phyloP scores from a whole-genome alignment of 352 stramenopile genomes.

The Pythium rhizo-oryzae region DNA sequence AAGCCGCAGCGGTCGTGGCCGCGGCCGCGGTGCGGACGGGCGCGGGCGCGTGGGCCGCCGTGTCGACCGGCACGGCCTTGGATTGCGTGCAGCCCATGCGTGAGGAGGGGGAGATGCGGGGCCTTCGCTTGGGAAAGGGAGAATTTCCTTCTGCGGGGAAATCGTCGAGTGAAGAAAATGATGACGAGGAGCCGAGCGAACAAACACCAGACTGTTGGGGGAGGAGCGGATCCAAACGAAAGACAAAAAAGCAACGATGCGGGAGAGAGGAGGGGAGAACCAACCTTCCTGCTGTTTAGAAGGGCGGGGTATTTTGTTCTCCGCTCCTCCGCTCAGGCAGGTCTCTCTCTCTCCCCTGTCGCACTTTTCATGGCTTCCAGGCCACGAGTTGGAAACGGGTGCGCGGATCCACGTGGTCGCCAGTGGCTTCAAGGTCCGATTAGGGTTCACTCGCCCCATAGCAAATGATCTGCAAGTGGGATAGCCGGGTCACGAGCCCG shows the following conservation, averaged over 20 bases:
- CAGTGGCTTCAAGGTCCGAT: slow-evolving; percentile 14
- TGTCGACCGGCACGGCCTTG: slow-evolving; percentile 36
- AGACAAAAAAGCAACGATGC: too few relatives aligned
- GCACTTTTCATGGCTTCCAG: slow-evolving; percentile 12
- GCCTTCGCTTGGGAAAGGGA: slow-evolving; percentile 1
- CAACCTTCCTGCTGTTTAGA: not conserved
- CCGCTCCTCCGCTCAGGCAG: not conserved
- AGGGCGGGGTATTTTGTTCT: not conserved
- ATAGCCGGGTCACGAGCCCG: not conserved
- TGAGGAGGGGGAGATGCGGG: not conserved
- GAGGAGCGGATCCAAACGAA: not conserved
- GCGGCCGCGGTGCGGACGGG: not conserved
- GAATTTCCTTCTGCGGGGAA: slow-evolving; percentile 15
- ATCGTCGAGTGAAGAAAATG: slow-evolving; percentile 22
- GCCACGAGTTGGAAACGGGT: slow-evolving; percentile 2
- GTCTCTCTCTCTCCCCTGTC: slow-evolving; percentile 11
- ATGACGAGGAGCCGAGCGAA: not conserved
- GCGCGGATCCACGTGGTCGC: slow-evolving; percentile 7
- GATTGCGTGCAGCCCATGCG: slow-evolving; percentile 73
- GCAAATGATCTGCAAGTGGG: slow-evolving; percentile 6
- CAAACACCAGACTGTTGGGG: not conserved
- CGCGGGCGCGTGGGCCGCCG: not conserved
- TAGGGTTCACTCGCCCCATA: slow-evolving; percentile 24
- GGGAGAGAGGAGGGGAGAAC: not conserved
- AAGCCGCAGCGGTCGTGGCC: not conserved